phyloP scores from a whole-genome alignment of 2,329 filamentous ascomycete genomes.

The Aspergillus japonicus region DNA sequence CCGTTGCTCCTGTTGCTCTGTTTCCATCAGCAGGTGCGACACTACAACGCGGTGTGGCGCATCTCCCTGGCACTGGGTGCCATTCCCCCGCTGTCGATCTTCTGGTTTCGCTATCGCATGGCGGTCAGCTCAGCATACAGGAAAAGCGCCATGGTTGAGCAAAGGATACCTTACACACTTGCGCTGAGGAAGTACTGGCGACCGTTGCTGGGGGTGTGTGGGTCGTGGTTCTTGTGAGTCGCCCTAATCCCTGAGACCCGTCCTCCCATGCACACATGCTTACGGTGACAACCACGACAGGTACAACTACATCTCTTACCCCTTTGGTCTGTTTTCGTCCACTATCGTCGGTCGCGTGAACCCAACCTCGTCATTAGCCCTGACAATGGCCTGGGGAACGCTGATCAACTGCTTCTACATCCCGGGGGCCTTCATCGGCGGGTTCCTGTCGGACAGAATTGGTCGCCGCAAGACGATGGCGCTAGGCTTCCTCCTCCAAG shows the following conservation, averaged over 20 bases:
- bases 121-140: slow-evolving; percentile 51
- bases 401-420: slow-evolving; percentile 55
- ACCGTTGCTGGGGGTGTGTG: slow-evolving; percentile 48
- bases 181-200: slow-evolving; percentile 52
- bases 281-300: background rate
- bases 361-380: slow-evolving; percentile 39
- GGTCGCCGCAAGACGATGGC: slow-evolving; percentile 53
- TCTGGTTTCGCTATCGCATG: slow-evolving; percentile 56
- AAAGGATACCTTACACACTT: slow-evolving; percentile 49
- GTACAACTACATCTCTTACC: slow-evolving; percentile 56
- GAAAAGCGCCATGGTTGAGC: slow-evolving; percentile 48
- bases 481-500: slow-evolving; percentile 49
- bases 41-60: slow-evolving; percentile 51
- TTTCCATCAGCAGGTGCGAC: slow-evolving; percentile 44
- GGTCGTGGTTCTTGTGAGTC: slow-evolving; percentile 47
- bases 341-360: slow-evolving; percentile 52
- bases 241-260: background rate
- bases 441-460: slow-evolving; percentile 50
- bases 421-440: slow-evolving; percentile 49
- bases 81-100: slow-evolving; percentile 52
- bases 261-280: no score
- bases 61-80: slow-evolving; percentile 52
- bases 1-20: slow-evolving; percentile 54
- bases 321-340: slow-evolving; percentile 56
- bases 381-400: slow-evolving; percentile 48